phyloP scores from a whole-genome alignment of 495 filamentous ascomycete genomes.

The Pyronema omphalodes region DNA sequence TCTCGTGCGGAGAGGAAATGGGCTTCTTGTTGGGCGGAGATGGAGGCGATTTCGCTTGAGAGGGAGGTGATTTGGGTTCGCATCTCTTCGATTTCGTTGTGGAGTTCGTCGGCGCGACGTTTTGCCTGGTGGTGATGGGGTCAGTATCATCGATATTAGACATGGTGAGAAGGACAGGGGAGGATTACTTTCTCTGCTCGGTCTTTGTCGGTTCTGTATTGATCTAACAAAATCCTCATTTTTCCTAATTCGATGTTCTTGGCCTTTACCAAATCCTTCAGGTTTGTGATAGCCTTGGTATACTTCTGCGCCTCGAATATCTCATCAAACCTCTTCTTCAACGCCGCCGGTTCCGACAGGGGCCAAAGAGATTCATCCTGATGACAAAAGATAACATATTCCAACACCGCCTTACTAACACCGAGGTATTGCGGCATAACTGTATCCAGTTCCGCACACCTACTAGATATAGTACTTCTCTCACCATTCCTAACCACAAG shows the following conservation, averaged over 20 bases:
- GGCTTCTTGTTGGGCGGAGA: constrained; percentile 26
- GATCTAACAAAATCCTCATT: constrained; percentile 50
- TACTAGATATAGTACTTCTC: constrained; percentile 52
- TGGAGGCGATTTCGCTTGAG: constrained; percentile 33
- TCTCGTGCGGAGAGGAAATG: constrained; percentile 42
- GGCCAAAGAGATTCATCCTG: constrained; percentile 97
- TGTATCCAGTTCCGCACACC: constrained; percentile 59
- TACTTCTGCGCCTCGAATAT: constrained; percentile 96
- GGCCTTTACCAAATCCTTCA: constrained; percentile 67
- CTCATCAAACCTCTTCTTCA: constrained; percentile 92
- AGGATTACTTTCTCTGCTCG: constrained; percentile 43
- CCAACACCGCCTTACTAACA: constrained; percentile 74
- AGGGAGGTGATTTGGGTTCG: constrained; percentile 38
- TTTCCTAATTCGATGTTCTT: constrained; percentile 56
- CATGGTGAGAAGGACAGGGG: background rate
- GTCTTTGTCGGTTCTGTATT: constrained; percentile 71
- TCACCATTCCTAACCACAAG: constrained; percentile 66
- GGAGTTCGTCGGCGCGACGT: constrained; percentile 37
- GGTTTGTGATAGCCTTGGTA: constrained; percentile 89
- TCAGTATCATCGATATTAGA: constrained; percentile 2
- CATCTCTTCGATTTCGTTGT: constrained; percentile 53
- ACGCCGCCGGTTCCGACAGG: constrained; percentile 65
- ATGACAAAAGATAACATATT: constrained; percentile 94
- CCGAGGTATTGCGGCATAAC: constrained; percentile 76
- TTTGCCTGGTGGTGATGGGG: constrained; percentile 10